A percentile compares a stretch with the other conserved stretches of the same genome.
Evolutionary conservation across 495 filamentous ascomycete species (phyloP).

Genomic region (Parachaetomium inaequale): DNA sequence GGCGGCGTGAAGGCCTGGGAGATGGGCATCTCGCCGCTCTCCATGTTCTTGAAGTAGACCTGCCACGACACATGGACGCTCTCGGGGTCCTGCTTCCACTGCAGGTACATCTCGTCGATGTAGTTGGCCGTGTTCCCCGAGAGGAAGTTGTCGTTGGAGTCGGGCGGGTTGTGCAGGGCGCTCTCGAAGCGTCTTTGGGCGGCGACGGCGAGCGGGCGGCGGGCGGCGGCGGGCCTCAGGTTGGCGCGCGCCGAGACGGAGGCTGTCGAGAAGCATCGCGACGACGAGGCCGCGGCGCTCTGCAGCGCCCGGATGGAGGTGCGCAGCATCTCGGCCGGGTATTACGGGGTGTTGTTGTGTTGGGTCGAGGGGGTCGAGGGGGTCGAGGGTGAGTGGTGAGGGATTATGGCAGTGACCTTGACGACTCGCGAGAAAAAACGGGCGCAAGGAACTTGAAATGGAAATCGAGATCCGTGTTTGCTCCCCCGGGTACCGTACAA

Average conservation of each 20-base stretch:
- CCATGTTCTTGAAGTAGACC: slow-evolving; percentile 99
- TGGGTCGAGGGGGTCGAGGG: too few species aligned
- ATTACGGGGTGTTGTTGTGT: slow-evolving; percentile 10
- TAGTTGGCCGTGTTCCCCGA: slow-evolving; percentile 95
- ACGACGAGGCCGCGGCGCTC: slow-evolving; percentile 29
- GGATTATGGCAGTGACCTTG: background rate
- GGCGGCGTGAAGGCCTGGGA: slow-evolving; percentile 95
- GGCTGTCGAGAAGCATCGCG: slow-evolving; percentile 42
- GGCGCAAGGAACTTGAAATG: slow-evolving; percentile 4
- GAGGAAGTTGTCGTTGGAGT: slow-evolving; percentile 91
- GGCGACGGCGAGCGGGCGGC: slow-evolving; percentile 50
- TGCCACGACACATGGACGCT: slow-evolving; percentile 99
- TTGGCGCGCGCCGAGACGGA: slow-evolving; percentile 36
- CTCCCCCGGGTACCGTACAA: slow-evolving; percentile 17
- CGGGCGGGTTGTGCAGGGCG: slow-evolving; percentile 46
- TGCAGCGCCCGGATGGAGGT: slow-evolving; percentile 33
- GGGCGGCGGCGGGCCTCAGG: slow-evolving; percentile 35
- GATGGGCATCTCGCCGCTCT: slow-evolving; percentile 93
- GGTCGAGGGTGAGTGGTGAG: too few species aligned
- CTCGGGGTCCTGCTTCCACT: slow-evolving; percentile 89
- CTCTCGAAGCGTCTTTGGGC: slow-evolving; percentile 49
- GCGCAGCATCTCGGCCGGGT: slow-evolving; percentile 51
- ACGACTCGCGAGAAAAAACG: slow-evolving; percentile 12
- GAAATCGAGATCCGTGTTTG: slow-evolving; percentile 14
- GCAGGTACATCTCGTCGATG: slow-evolving; percentile 98